phyloP scores from a whole-genome alignment of 2,329 filamentous ascomycete species.

The Exophiala sp. region DNA sequence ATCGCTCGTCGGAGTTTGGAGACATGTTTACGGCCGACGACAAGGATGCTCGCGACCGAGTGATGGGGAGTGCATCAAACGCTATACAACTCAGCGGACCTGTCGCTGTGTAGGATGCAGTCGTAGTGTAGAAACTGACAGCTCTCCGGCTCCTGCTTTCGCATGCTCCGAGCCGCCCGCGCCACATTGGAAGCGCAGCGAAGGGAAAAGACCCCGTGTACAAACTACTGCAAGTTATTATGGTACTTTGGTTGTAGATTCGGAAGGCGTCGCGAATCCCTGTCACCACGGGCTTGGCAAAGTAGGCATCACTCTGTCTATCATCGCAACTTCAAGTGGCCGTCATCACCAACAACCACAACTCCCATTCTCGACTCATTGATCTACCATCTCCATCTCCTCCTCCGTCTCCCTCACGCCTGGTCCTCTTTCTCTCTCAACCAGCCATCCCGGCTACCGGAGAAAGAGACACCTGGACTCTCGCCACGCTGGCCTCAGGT shows the following conservation, averaged over 20 bases:
- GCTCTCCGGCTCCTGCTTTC: not conserved
- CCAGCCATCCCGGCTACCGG: slow-evolving; percentile 4
- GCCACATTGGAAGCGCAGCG: slow-evolving; percentile 9
- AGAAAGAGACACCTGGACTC: slow-evolving; percentile 1
- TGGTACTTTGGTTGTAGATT: too few relatives aligned
- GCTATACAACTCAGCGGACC: not conserved
- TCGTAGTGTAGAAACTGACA: slow-evolving; percentile 3
- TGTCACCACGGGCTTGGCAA: slow-evolving; percentile 12
- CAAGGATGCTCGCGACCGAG: slow-evolving; percentile 3
- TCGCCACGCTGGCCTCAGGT: slow-evolving; percentile 26
- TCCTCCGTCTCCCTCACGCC: slow-evolving; percentile 1
- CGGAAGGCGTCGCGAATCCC: slow-evolving; percentile 8
- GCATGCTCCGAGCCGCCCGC: slow-evolving; percentile 6
- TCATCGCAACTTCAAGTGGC: slow-evolving; percentile 6
- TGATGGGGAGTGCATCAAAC: not conserved
- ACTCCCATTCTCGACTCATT: slow-evolving; percentile 8
- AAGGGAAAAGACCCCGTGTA: slow-evolving; percentile 6
- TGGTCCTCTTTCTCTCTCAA: slow-evolving; percentile 6
- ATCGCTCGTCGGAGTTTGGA: slow-evolving; percentile 2
- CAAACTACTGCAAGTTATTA: too few relatives aligned
- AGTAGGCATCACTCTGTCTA: slow-evolving; percentile 12
- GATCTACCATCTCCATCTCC: slow-evolving; percentile 3
- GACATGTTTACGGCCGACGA: slow-evolving; percentile 14
- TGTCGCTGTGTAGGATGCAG: not conserved
- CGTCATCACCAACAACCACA: slow-evolving; percentile 16